Evolutionary conservation across 345 rosid genomes (phyloP), one percentile per base, ranked within the genome.

Genomic region (Pistacia atlantica): DNA sequence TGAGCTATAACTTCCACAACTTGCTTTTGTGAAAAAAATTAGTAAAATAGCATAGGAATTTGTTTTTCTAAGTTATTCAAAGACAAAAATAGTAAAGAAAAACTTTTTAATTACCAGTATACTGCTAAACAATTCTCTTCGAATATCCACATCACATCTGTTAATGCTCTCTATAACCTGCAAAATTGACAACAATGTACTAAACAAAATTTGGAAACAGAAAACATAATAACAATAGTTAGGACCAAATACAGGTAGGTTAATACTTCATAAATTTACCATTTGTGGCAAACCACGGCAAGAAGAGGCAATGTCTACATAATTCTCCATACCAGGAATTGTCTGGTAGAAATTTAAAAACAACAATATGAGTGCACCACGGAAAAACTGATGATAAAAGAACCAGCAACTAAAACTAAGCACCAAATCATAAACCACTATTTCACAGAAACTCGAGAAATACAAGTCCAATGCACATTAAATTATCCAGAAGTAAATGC

Each of bases 91-190:
- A 25, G 5, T 22, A 46, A n/a, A 56, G 31, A 51, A 46, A 48
- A 67, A 49, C 14, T 33, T 3, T 25, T 14, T 46, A 13, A 61
- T 59, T 93, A 96, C 99, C 97, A 96, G 86, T 75, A 96, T 84
- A 83, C 97, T 94, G 79, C 98, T 92, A 77, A 88, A 96, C 74
- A 96, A 79, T 77, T 96, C 99, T 84, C 98, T 90, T 73, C 99
- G 90, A 71, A 96, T 93, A 82, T 96, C 99, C 70, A 88, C 98
- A 69, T 93, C 99, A 77, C 97, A 93, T 84, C 77, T 93, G 81
- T 90, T 93, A 80, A 96, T 91, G 87, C 98, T 93, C 74, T 96
- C 99, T 79, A 94, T 82, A 73, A 92, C 97, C 98, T 96, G 93
- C 80, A 82, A 66, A 52, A 66, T 76, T 33, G 49, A 48, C 46